These are phyloP conservation scores for Hypericum androsaemum DNA, from an alignment of 345 rosid species.

Conservation along the genomic window DNA sequence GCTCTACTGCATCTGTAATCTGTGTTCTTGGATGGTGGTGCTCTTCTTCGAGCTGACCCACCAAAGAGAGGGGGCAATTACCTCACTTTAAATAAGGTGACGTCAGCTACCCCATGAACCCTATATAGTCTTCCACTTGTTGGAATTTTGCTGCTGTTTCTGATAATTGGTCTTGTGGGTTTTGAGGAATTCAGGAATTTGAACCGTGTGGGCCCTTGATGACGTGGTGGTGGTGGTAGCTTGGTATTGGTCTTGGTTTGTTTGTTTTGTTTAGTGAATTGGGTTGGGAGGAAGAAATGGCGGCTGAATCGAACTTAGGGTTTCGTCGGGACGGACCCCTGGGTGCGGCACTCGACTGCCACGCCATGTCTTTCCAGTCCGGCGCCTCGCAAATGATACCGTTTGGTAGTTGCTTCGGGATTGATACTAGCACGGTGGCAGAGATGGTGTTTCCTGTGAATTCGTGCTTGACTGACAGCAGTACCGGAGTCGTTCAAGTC, in stretches of 20 bases:
- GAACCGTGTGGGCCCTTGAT: too few relatives aligned
- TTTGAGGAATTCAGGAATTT: too few relatives aligned
- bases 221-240: too few relatives aligned
- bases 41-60: too few relatives aligned
- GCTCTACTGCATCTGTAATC: too few relatives aligned
- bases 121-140: too few relatives aligned
- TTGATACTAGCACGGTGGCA: constrained; percentile 9
- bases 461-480: constrained; percentile 25
- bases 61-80: too few relatives aligned
- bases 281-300: constrained; percentile 30
- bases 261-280: background rate
- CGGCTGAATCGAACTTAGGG: constrained; percentile 51
- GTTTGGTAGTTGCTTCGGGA: constrained; percentile 39
- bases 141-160: too few relatives aligned
- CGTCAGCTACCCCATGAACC: too few relatives aligned
- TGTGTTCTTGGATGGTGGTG: too few relatives aligned
- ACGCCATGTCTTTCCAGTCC: constrained; percentile 47
- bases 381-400: constrained; percentile 43
- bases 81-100: too few relatives aligned
- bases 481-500: constrained; percentile 16
- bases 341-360: constrained; percentile 31
- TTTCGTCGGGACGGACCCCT: constrained; percentile 26
- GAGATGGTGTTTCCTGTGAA: constrained; percentile 29
- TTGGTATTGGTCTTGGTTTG: background rate
- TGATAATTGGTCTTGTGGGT: too few relatives aligned